Conservation (phyloP, 345 rosid species). For the Heritiera littoralis region DNA sequence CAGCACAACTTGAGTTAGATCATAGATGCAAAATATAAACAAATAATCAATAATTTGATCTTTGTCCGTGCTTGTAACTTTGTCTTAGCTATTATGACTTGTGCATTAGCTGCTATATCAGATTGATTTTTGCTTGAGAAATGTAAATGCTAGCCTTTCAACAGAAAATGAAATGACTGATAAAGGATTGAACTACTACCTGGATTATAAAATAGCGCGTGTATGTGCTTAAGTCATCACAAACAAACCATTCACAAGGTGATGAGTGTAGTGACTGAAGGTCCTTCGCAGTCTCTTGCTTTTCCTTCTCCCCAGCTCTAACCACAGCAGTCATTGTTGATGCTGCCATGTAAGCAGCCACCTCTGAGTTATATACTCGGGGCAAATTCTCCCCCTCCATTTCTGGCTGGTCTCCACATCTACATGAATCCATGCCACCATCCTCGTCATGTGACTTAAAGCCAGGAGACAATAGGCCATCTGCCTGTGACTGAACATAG, state of each 20-base stretch:
- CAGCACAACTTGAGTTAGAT: conserved; percentile 9
- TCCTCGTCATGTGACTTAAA: conserved; percentile 27
- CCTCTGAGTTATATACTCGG: conserved; percentile 61
- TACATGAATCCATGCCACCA: conserved; percentile 17
- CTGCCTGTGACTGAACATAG: conserved; percentile 59
- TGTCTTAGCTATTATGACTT: neutral
- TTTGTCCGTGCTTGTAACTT: neutral
- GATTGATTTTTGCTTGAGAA: neutral
- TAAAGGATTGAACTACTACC: conserved; percentile 35
- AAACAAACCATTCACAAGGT: conserved; percentile 90
- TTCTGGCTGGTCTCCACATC: conserved; percentile 19
- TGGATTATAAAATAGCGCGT: conserved; percentile 87
- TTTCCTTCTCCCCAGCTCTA: conserved; percentile 86
- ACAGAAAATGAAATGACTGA: neutral
- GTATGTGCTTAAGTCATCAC: conserved; percentile 71
- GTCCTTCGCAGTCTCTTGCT: conserved; percentile 67
- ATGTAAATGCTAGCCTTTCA: neutral
- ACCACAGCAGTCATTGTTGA: conserved; percentile 83
- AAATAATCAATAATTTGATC: neutral
- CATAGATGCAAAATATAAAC: neutral
- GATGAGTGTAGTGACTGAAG: conserved; percentile 81
- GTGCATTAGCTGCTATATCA: neutral
- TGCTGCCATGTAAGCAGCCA: conserved; percentile 78
- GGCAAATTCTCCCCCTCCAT: conserved; percentile 36
- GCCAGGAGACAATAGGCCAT: conserved; percentile 40